These are phyloP conservation scores for Mycena vitilis DNA, from an alignment of 768 basidiomycete species.

Conservation along the genomic window DNA sequence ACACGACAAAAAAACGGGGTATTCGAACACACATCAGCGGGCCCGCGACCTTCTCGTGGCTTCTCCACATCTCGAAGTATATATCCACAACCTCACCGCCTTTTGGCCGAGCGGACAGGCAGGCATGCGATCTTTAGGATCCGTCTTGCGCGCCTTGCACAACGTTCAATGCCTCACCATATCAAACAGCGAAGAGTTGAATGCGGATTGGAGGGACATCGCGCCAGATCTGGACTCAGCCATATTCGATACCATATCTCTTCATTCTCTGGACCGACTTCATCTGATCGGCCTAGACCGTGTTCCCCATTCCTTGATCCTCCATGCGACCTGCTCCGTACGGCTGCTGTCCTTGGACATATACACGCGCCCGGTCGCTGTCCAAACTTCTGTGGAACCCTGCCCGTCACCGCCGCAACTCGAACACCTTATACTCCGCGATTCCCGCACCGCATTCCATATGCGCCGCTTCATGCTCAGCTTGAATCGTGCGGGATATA, in stretches of 20 bases:
- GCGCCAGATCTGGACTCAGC: not conserved
- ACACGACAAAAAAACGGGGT: not conserved
- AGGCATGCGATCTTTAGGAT: not conserved
- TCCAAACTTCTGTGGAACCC: too few species aligned
- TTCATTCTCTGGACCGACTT: constrained; percentile 8
- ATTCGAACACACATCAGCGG: not conserved
- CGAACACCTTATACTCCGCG: constrained; percentile 12
- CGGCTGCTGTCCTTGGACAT: constrained; percentile 8
- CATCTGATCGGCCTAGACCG: not conserved
- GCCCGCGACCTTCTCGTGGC: constrained; percentile 8
- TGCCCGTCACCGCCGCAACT: not conserved
- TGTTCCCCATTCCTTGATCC: constrained; percentile 7
- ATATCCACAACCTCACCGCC: not conserved
- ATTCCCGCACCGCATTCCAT: not conserved
- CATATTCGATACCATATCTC: constrained; percentile 3
- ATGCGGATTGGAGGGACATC: not conserved
- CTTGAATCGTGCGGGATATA: not conserved
- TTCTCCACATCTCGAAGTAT: constrained; percentile 8
- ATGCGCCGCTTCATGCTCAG: not conserved
- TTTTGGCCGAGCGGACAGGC: not conserved
- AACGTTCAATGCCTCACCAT: constrained; percentile 14
- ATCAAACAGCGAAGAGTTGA: not conserved
- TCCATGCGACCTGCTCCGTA: constrained; percentile 1
- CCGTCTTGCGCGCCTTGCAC: not conserved
- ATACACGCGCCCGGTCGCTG: not conserved